These are phyloP conservation scores for Elaeis guineensis DNA, from an alignment of 176 grass and related monocot species.

Conservation along the genomic window DNA sequence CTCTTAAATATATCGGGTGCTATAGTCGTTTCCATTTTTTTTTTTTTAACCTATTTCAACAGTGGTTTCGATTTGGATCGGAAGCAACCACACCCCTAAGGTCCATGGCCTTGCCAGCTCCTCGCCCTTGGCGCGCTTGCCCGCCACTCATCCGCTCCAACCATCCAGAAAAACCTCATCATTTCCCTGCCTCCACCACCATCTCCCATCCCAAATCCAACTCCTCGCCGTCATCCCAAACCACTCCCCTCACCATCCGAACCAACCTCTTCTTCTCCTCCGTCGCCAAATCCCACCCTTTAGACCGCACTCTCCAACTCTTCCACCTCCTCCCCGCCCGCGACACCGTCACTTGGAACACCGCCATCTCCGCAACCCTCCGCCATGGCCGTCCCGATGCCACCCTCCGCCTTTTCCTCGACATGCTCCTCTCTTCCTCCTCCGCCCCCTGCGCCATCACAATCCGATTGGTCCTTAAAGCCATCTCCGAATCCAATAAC, in stretches of 20 bases:
- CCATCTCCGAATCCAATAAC: background rate
- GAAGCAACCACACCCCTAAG: too few relatives aligned
- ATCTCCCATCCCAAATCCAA: too few relatives aligned
- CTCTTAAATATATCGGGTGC: too few relatives aligned
- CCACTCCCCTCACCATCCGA: background rate
- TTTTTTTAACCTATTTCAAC: too few relatives aligned
- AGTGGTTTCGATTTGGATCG: too few relatives aligned
- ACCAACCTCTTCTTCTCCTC: conserved; percentile 28
- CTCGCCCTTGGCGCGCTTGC: too few relatives aligned
- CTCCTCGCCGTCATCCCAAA: too few relatives aligned
- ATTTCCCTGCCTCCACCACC: conserved; percentile 3
- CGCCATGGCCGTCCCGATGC: conserved; percentile 2
- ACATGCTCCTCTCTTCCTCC: conserved; percentile 19
- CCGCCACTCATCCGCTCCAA: background rate
- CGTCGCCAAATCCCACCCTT: conserved; percentile 18
- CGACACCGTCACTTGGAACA: conserved; percentile 37
- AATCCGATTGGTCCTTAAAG: conserved; percentile 25
- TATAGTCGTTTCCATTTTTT: too few relatives aligned
- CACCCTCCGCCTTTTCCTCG: conserved; percentile 21
- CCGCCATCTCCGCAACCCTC: conserved; percentile 35
- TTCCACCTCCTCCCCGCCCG: conserved; percentile 32
- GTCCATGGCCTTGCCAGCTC: too few relatives aligned
- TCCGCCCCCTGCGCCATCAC: conserved; percentile 19
- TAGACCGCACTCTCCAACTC: conserved; percentile 17
- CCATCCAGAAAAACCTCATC: background rate